Conservation (phyloP, 352 stramenopile genomes). For the Albugo laibachii region DNA sequence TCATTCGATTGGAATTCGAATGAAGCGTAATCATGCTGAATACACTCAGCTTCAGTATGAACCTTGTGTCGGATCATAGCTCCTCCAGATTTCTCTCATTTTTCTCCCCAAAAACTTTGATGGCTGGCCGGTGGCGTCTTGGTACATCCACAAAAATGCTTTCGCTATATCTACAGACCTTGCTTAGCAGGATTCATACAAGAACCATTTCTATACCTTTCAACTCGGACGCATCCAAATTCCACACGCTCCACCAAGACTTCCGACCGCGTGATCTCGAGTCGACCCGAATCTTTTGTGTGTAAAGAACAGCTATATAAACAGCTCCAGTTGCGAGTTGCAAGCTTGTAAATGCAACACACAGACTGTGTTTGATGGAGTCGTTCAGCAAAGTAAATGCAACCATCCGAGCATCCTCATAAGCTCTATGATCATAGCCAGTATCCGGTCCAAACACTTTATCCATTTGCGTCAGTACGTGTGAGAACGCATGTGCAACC, state of each 20-base stretch:
- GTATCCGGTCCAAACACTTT: constrained; percentile 30
- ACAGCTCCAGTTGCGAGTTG: constrained; percentile 39
- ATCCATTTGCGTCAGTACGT: constrained; percentile 32
- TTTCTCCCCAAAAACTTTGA: constrained; percentile 16
- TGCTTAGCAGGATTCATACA: not conserved
- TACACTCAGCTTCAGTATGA: no score
- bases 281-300: no score
- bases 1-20: no score
- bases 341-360: constrained; percentile 25
- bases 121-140: constrained; percentile 18
- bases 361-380: constrained; percentile 28
- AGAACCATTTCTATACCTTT: constrained; percentile 12
- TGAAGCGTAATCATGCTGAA: no score
- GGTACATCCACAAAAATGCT: constrained; percentile 42
- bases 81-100: constrained; percentile 28
- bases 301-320: constrained; percentile 16
- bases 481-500: constrained; percentile 42
- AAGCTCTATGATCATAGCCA: constrained; percentile 24
- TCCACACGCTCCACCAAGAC: constrained; percentile 46
- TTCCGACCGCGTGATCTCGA: constrained; percentile 17
- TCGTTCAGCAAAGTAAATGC: constrained; percentile 38
- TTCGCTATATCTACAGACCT: constrained; percentile 19
- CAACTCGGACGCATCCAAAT: constrained; percentile 23
- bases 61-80: constrained; percentile 23
- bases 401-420: constrained; percentile 22